These are phyloP conservation scores for Setomelanomma holmii DNA, from an alignment of 2,329 filamentous ascomycete species.

Conservation along the genomic window DNA sequence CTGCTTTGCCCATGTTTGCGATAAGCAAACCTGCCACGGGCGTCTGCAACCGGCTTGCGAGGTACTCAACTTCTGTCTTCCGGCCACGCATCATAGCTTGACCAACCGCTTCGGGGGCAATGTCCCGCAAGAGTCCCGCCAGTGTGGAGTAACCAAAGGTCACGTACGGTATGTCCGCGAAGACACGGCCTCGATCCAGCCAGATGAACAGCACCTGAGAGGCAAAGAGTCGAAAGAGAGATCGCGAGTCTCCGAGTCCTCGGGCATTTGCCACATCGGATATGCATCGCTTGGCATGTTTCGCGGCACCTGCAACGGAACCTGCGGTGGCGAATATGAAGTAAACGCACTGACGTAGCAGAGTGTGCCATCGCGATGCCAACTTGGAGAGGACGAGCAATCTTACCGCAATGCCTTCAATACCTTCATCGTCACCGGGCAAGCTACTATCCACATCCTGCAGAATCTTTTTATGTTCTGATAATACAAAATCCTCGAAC, in stretches of 20 bases:
- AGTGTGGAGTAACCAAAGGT: conserved; percentile 82
- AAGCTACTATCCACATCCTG: conserved; percentile 81
- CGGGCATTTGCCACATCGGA: conserved; percentile 70
- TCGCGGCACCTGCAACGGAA: conserved; percentile 67
- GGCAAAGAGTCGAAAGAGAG: conserved; percentile 83
- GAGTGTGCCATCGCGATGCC: conserved; percentile 82
- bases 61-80: conserved; percentile 65
- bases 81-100: conserved; percentile 84
- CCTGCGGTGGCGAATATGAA: conserved; percentile 92
- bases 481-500: conserved; percentile 83
- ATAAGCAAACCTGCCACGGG: conserved; percentile 50
- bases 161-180: conserved; percentile 73
- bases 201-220: conserved; percentile 91
- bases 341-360: conserved; percentile 87
- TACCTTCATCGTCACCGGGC: conserved; percentile 73
- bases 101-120: conserved; percentile 78
- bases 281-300: conserved; percentile 78
- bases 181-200: conserved; percentile 69
- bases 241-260: conserved; percentile 68
- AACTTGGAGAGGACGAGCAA: conserved; percentile 77
- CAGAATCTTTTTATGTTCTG: conserved; percentile 83
- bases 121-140: conserved; percentile 70
- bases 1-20: conserved; percentile 76
- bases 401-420: conserved; percentile 85
- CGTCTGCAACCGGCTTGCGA: conserved; percentile 60